phyloP scores from a whole-genome alignment of 2,329 filamentous ascomycete genomes.

The Ilyonectria sp. region DNA sequence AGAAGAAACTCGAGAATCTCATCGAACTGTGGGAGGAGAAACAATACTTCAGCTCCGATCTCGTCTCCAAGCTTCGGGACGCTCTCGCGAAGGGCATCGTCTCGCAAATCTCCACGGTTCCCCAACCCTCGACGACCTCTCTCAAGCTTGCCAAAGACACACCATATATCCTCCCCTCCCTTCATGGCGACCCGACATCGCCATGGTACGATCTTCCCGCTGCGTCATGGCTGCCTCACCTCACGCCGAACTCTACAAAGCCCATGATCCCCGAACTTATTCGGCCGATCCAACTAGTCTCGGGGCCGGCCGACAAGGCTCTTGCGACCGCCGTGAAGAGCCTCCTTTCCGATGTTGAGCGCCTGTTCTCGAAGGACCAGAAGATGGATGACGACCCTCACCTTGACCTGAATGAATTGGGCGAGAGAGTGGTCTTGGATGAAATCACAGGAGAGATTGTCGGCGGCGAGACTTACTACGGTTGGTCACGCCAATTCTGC shows the following conservation, averaged over 20 bases:
- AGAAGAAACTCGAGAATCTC: slow-evolving; percentile 74
- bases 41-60: slow-evolving; percentile 70
- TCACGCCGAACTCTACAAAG: slow-evolving; percentile 81
- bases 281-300: slow-evolving; percentile 78
- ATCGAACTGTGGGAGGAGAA: slow-evolving; percentile 80
- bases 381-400: slow-evolving; percentile 62
- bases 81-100: slow-evolving; percentile 62
- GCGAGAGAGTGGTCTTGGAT: slow-evolving; percentile 77
- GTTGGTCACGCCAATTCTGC: slow-evolving; percentile 87
- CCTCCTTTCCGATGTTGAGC: slow-evolving; percentile 79
- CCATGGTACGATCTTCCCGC: slow-evolving; percentile 89
- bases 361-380: slow-evolving; percentile 73
- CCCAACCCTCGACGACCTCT: slow-evolving; percentile 43
- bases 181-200: slow-evolving; percentile 80
- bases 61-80: slow-evolving; percentile 72
- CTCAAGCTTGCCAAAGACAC: slow-evolving; percentile 66
- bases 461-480: slow-evolving; percentile 84
- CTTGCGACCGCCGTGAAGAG: slow-evolving; percentile 78
- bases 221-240: slow-evolving; percentile 83
- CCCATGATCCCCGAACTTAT: slow-evolving; percentile 81
- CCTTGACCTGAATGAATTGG: slow-evolving; percentile 81
- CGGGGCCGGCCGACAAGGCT: slow-evolving; percentile 77
- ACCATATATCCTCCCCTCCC: slow-evolving; percentile 80
- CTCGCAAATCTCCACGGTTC: slow-evolving; percentile 38
- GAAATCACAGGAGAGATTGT: slow-evolving; percentile 76